A percentile compares a stretch with the other conserved stretches of the same genome.
Evolutionary conservation across 164 flowering plant genomes (phyloP).

Genomic region (Stephania yunnanensis): DNA sequence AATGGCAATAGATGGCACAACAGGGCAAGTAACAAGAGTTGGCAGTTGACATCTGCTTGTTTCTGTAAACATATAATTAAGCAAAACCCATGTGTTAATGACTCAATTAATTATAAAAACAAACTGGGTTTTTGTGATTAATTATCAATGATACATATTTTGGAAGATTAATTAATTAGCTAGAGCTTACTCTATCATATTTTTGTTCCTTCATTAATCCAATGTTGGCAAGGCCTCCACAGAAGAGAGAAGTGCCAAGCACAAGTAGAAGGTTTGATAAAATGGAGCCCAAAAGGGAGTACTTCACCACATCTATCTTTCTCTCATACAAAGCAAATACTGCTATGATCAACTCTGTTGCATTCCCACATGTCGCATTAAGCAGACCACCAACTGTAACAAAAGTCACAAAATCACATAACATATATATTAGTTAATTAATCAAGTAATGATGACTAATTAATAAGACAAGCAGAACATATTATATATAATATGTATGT

Average conservation of each 20-base stretch:
- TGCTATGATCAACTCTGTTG: constrained; percentile 88
- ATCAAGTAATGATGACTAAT: too few relatives aligned
- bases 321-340: constrained; percentile 51
- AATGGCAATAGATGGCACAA: constrained; percentile 71
- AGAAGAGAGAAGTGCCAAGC: constrained; percentile 80
- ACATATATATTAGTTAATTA: neutral
- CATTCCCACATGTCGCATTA: constrained; percentile 97
- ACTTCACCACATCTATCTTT: constrained; percentile 72
- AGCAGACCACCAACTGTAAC: constrained; percentile 80
- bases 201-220: constrained; percentile 39
- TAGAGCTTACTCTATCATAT: constrained; percentile 62
- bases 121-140: neutral
- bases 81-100: neutral
- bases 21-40: constrained; percentile 59
- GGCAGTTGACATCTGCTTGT: constrained; percentile 76
- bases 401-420: neutral
- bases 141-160: neutral
- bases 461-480: too few relatives aligned
- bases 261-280: constrained; percentile 91
- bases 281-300: constrained; percentile 85
- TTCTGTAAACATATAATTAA: constrained; percentile 38
- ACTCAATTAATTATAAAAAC: neutral
- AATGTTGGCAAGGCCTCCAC: constrained; percentile 76
- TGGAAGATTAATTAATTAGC: constrained; percentile 19
- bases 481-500: constrained; percentile 16